Evolutionary conservation across 495 filamentous ascomycete genomes (phyloP).

Genomic region (Hamigera avellanea): DNA sequence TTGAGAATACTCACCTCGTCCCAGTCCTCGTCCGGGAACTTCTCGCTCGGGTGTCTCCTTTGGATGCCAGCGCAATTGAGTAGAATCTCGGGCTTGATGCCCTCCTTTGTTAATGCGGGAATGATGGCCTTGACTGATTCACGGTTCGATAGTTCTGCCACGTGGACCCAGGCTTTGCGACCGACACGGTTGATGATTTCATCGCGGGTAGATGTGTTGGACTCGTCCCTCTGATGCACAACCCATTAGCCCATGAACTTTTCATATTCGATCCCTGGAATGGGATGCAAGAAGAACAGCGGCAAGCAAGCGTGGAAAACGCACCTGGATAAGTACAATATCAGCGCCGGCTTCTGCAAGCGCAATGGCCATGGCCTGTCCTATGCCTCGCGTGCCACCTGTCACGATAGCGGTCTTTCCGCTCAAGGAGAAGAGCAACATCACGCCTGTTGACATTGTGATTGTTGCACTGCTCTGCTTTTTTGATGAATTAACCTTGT

Average conservation of each 20-base stretch:
- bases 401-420: conserved; percentile 72
- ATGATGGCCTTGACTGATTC: conserved; percentile 48
- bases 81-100: conserved; percentile 54
- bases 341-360: conserved; percentile 79
- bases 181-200: conserved; percentile 49
- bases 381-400: conserved; percentile 81
- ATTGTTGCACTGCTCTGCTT: not conserved
- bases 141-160: conserved; percentile 57
- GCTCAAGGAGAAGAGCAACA: conserved; percentile 32
- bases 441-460: conserved; percentile 17
- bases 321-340: conserved; percentile 50
- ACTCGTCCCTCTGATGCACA: conserved; percentile 44
- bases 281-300: no score
- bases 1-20: conserved; percentile 53
- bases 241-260: no score
- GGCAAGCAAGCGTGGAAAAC: no score
- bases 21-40: conserved; percentile 78
- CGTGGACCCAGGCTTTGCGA: conserved; percentile 57
- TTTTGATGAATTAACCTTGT: not conserved
- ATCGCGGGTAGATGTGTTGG: conserved; percentile 50
- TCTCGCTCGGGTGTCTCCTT: conserved; percentile 59
- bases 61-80: conserved; percentile 85
- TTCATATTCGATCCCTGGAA: no score
- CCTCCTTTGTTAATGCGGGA: conserved; percentile 47
- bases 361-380: conserved; percentile 70